phyloP scores from a whole-genome alignment of 202 grass and related monocot species.

The Zoysia matrella region DNA sequence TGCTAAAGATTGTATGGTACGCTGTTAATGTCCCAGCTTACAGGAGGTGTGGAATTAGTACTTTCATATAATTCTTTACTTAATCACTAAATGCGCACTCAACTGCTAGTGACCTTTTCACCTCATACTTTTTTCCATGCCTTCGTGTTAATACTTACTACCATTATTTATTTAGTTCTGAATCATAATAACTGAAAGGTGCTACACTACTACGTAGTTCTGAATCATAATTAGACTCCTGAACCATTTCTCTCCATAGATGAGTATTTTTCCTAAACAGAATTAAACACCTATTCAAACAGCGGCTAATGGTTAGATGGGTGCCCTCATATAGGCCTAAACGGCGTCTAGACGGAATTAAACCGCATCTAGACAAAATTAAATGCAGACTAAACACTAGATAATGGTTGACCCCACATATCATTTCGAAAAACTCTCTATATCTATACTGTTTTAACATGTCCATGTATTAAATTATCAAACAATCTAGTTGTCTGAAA shows the following conservation, averaged over 20 bases:
- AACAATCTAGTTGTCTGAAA: not conserved
- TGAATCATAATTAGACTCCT: not conserved
- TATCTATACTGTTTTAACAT: not conserved
- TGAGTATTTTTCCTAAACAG: not conserved
- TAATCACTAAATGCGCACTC: constrained; percentile 1
- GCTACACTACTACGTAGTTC: constrained; percentile 7
- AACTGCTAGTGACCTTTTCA: constrained; percentile 11
- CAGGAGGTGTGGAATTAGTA: not conserved
- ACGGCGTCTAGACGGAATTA: too few relatives aligned
- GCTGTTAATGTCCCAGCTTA: not conserved
- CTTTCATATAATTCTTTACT: not conserved
- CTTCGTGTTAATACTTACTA: not conserved
- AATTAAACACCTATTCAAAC: too few relatives aligned
- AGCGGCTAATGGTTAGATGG: too few relatives aligned
- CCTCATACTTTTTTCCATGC: not conserved
- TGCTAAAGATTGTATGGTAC: not conserved
- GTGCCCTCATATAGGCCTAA: too few relatives aligned
- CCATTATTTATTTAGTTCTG: not conserved
- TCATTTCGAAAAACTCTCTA: too few relatives aligned
- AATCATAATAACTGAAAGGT: not conserved
- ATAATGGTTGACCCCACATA: too few relatives aligned
- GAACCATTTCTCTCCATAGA: not conserved
- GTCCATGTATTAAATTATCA: not conserved
- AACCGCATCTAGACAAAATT: too few relatives aligned
- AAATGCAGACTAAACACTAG: too few relatives aligned